A percentile compares a stretch with the other conserved stretches of the same genome.
These are phyloP conservation scores for Penicillium nordicum DNA, from an alignment of 2,329 filamentous ascomycete species.

Conservation along the genomic window DNA sequence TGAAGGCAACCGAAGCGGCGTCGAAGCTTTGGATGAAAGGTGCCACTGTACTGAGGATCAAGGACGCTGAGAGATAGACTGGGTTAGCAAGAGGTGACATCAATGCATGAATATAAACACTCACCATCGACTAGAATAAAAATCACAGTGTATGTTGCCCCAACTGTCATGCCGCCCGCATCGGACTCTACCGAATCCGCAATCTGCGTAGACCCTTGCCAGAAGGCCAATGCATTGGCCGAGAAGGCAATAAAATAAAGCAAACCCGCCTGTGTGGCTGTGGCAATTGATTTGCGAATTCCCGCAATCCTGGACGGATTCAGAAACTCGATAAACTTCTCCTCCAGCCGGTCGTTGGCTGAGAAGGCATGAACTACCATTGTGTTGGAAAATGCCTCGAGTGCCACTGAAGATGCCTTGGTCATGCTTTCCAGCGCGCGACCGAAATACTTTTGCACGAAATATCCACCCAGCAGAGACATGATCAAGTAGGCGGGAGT, in stretches of 20 bases:
- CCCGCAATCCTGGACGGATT: no score
- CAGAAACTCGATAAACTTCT: no score
- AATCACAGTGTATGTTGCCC: constrained; percentile 35
- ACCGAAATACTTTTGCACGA: no score
- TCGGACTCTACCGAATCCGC: constrained; percentile 28
- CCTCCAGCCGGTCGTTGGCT: no score
- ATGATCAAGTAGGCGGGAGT: no score
- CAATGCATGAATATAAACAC: background rate
- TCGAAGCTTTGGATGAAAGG: constrained; percentile 46
- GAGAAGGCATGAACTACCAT: no score
- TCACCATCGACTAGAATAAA: constrained; percentile 36
- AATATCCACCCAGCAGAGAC: no score
- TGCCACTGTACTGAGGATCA: constrained; percentile 35
- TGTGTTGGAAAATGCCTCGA: no score
- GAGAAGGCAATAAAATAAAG: constrained; percentile 66
- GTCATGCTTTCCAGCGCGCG: no score
- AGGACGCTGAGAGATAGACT: constrained; percentile 22
- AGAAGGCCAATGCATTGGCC: constrained; percentile 64
- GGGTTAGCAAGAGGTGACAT: background rate
- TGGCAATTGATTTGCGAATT: no score
- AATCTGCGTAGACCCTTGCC: constrained; percentile 60
- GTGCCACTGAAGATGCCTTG: no score
- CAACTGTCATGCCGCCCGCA: constrained; percentile 24
- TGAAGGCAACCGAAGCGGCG: constrained; percentile 50
- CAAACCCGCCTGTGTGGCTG: no score